Base-by-base conservation (phyloP, 2,329 filamentous ascomycete genomes). In the Aureobasidium melanogenum region DNA sequence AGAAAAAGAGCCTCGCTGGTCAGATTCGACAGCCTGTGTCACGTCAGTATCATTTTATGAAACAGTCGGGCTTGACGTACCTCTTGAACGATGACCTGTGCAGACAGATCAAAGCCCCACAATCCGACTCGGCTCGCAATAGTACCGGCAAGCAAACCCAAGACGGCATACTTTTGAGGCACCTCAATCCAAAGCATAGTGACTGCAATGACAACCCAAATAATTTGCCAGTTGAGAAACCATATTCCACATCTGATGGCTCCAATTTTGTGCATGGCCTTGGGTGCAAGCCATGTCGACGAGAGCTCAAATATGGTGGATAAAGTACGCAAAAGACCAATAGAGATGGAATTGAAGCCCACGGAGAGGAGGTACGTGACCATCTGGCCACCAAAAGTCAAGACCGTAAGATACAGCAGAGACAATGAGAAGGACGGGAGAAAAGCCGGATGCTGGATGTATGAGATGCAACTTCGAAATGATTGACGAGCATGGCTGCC, bases 161-260 rank as follows among this genome's bases (percentile, higher is more conserved):
- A 52, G n/a, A 66, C 66, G 9, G 67, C 66, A 12, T 63, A 34
- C 6, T 41, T 48, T 5, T 63, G 64, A 3, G 38, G 46, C 1
- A 61, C 17, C 19, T 67, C 64, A 3, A 67, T 43, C 70, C 70
- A 74, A 43, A 74, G 66, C 54, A 70, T 66, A 2, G 65, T 66
- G 22, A 74, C 70, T 67, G 75, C 65, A 55, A 80, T 69, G 69
- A 76, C 65, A 66, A 84, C 64, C 50, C 80, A 84, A 2, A 76
- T 61, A n/a, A 87, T 75, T 68, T 91, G 87, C 82, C 85, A 88
- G 60, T 81, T 85, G 10, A 87, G 69, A 64, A 84, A 84, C 88
- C 88, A 91, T 3, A 91, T 77, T 0, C 88, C 88, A 0, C 82
- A 79, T n/a, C 88, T 76, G 8, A 89, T 76, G 0, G 77, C 69